These are phyloP conservation scores for Leishmania aethiopica DNA, from an alignment of 208 protist species.

Conservation along the genomic window DNA sequence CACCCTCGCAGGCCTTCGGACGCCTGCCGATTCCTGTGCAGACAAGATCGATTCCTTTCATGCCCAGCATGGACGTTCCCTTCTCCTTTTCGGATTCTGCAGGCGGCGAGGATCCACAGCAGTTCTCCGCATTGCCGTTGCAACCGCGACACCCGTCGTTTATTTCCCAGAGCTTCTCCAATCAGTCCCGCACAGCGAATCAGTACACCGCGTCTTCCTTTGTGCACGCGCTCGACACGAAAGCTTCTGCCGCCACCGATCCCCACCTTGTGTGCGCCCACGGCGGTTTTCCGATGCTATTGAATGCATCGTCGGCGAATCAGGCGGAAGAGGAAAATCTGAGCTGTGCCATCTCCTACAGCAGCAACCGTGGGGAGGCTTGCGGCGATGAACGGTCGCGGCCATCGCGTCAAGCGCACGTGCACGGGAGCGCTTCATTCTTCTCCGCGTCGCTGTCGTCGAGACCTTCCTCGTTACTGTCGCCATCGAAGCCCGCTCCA, in stretches of 20 bases:
- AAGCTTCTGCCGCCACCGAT: neutral
- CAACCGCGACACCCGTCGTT: neutral
- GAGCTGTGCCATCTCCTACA: neutral
- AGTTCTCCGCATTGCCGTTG: neutral
- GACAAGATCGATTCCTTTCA: neutral
- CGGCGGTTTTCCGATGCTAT: too few relatives aligned
- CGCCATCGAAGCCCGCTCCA: neutral
- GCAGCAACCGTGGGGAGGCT: neutral
- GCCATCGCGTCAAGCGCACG: neutral
- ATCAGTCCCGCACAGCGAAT: neutral
- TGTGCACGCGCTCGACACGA: neutral
- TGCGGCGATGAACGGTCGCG: neutral
- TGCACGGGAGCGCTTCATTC: neutral
- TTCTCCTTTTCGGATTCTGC: neutral
- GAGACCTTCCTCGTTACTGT: neutral
- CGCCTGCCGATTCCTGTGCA: neutral
- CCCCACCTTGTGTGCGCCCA: neutral
- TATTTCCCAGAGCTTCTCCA: neutral
- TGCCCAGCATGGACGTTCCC: neutral
- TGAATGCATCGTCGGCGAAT: neutral
- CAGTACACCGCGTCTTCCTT: neutral
- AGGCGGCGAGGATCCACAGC: neutral
- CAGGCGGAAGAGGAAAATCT: neutral
- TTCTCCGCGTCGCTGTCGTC: constrained; percentile 6
- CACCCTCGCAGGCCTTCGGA: neutral